Evolutionary conservation across 2,329 filamentous ascomycete species (phyloP).

Genomic region (Hypoxylon sp.): DNA sequence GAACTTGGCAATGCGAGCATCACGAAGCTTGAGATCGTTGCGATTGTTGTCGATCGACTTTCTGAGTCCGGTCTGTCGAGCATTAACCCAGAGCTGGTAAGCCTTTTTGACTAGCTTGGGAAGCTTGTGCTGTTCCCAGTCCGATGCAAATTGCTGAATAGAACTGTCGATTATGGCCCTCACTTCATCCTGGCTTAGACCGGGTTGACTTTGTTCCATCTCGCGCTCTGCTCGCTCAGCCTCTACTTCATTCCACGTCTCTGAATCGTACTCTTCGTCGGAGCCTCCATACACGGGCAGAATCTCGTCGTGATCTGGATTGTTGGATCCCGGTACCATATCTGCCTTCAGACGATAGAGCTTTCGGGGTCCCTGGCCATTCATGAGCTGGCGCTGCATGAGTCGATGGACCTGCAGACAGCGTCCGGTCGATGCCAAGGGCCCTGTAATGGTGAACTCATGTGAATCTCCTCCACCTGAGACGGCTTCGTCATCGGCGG

Average conservation of each 20-base stretch:
- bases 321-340: constrained; percentile 38
- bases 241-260: constrained; percentile 69
- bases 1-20: constrained; percentile 63
- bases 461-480: not conserved
- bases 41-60: constrained; percentile 55
- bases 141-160: constrained; percentile 57
- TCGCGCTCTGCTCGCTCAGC: constrained; percentile 56
- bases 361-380: not conserved
- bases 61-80: constrained; percentile 53
- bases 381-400: constrained; percentile 37
- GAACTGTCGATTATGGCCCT: constrained; percentile 60
- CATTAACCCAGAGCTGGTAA: constrained; percentile 66
- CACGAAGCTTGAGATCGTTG: constrained; percentile 52
- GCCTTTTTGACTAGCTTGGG: constrained; percentile 65
- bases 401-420: constrained; percentile 38
- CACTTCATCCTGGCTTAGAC: constrained; percentile 57
- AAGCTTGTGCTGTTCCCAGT: constrained; percentile 67
- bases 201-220: constrained; percentile 37
- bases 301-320: constrained; percentile 50
- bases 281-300: constrained; percentile 65
- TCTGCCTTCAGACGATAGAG: constrained; percentile 36
- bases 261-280: constrained; percentile 61
- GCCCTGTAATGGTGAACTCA: constrained; percentile 18
- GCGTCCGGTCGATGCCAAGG: constrained; percentile 31
- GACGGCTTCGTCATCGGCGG: too few species aligned